Evolutionary conservation across 352 stramenopile genomes (phyloP).

Genomic region (Phytophthora palmivora): DNA sequence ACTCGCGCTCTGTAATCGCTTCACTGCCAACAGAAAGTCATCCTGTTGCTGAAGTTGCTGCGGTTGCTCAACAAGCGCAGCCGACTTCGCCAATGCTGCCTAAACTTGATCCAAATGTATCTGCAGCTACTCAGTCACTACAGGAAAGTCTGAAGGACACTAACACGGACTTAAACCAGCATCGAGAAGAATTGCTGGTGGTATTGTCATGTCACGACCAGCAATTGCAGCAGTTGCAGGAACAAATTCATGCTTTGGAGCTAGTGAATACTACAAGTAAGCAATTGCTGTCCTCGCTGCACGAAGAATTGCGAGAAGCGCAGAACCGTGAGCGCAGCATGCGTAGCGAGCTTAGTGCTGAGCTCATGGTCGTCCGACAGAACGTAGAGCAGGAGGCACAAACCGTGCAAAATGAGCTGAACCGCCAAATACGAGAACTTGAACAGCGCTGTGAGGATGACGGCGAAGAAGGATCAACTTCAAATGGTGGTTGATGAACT

Average conservation of each 20-base stretch:
- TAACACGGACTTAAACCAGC: constrained; percentile 22
- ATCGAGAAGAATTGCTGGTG: constrained; percentile 43
- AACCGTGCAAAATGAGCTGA: constrained; percentile 27
- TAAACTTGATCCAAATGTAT: constrained; percentile 1
- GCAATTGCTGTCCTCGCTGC: constrained; percentile 37
- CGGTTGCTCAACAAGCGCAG: neutral
- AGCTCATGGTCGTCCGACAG: constrained; percentile 30
- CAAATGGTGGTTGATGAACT: constrained; percentile 43
- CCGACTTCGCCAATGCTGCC: neutral
- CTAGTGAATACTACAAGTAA: constrained; percentile 38
- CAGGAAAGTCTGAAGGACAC: constrained; percentile 17
- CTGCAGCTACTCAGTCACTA: constrained; percentile 6
- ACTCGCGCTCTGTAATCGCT: constrained; percentile 1
- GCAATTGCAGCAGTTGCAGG: constrained; percentile 43
- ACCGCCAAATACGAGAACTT: constrained; percentile 33
- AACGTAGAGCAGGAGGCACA: constrained; percentile 23
- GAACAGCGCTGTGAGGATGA: constrained; percentile 25
- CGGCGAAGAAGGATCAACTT: constrained; percentile 38
- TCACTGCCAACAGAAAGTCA: neutral
- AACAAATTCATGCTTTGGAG: constrained; percentile 44
- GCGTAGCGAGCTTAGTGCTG: constrained; percentile 29
- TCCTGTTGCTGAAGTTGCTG: neutral
- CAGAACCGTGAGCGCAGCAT: constrained; percentile 30
- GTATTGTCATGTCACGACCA: constrained; percentile 57
- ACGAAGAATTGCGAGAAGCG: constrained; percentile 35